These are phyloP conservation scores for Typha latifolia DNA, from an alignment of 176 grass and related monocot species.

Conservation along the genomic window DNA sequence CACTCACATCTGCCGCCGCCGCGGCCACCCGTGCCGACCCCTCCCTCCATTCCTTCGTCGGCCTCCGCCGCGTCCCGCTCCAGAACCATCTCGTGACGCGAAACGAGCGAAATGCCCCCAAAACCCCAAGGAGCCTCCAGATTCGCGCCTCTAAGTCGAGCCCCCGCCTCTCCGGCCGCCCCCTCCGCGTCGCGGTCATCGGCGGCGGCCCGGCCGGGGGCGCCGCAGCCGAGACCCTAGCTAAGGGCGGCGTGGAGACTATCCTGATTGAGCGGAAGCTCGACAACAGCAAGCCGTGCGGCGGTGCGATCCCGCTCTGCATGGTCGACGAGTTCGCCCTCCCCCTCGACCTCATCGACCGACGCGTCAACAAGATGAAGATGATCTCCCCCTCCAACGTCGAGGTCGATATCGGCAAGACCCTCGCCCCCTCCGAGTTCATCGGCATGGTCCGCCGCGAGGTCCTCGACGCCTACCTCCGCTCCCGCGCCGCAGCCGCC, in stretches of 20 bases:
- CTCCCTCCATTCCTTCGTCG: conserved; percentile 12
- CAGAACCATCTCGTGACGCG: neutral
- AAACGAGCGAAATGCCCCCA: too few species aligned
- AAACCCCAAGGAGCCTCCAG: neutral
- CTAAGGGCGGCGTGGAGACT: conserved; percentile 93
- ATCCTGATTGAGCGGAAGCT: conserved; percentile 92
- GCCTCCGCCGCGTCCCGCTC: conserved; percentile 4
- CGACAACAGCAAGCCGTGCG: conserved; percentile 98
- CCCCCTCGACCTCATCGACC: conserved; percentile 82
- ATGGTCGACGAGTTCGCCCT: conserved; percentile 96
- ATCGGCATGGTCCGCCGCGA: conserved; percentile 96
- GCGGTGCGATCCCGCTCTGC: conserved; percentile 92
- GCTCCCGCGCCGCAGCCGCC: conserved; percentile 44
- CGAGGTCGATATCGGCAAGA: conserved; percentile 88
- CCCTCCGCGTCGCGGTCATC: conserved; percentile 74
- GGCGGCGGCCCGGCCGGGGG: conserved; percentile 77
- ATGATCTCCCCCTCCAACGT: conserved; percentile 99
- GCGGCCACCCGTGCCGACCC: conserved; percentile 19
- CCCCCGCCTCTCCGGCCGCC: conserved; percentile 53
- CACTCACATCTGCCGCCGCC: conserved; percentile 47
- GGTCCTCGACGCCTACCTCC: conserved; percentile 87
- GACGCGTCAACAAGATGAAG: conserved; percentile 94
- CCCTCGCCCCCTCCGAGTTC: conserved; percentile 74
- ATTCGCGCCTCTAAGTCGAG: conserved; percentile 49
- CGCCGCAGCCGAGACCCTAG: conserved; percentile 70